These are phyloP conservation scores for Casaregolazyma lundiana DNA, from an alignment of 1,139 yeast genomes.

Conservation along the genomic window DNA sequence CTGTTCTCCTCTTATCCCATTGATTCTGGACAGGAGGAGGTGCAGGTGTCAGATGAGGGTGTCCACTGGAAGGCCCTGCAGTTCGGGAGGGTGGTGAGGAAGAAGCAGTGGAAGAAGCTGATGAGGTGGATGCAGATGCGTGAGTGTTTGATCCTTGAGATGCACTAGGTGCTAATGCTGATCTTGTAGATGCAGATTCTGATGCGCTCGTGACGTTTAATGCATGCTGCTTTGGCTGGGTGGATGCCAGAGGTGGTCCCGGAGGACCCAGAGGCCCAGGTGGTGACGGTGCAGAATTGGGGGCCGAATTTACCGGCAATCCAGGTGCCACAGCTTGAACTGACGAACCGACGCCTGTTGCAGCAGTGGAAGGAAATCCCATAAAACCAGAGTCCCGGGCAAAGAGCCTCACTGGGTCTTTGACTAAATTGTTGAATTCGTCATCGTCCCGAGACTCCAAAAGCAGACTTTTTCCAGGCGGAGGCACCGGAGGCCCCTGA, in stretches of 20 bases:
- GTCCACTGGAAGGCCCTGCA: constrained; percentile 8
- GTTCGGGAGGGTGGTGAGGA: constrained; percentile 13
- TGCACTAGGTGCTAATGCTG: constrained; percentile 12
- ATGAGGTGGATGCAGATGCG: constrained; percentile 10
- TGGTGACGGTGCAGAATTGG: constrained; percentile 4
- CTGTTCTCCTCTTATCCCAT: constrained; percentile 12
- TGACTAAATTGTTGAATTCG: constrained; percentile 30
- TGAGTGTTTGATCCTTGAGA: constrained; percentile 13
- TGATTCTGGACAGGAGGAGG: constrained; percentile 10
- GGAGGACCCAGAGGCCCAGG: constrained; percentile 11
- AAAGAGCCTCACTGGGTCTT: constrained; percentile 28
- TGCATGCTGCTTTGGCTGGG: constrained; percentile 13
- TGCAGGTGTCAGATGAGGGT: constrained; percentile 11
- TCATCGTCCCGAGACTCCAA: constrained; percentile 32
- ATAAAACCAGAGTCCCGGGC: constrained; percentile 15
- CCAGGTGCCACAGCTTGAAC: constrained; percentile 7
- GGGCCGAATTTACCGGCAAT: neutral
- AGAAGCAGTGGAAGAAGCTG: constrained; percentile 14
- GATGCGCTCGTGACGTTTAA: constrained; percentile 13
- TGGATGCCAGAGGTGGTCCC: constrained; percentile 11
- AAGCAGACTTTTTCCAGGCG: constrained; percentile 29
- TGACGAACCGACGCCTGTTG: constrained; percentile 11
- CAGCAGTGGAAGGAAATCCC: constrained; percentile 37
- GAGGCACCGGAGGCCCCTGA: constrained; percentile 10
- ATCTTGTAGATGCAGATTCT: constrained; percentile 11